Evolutionary conservation across 352 stramenopile genomes (phyloP), one percentile per base, ranked within the genome.

Genomic region (Thalassiosira hispida): DNA sequence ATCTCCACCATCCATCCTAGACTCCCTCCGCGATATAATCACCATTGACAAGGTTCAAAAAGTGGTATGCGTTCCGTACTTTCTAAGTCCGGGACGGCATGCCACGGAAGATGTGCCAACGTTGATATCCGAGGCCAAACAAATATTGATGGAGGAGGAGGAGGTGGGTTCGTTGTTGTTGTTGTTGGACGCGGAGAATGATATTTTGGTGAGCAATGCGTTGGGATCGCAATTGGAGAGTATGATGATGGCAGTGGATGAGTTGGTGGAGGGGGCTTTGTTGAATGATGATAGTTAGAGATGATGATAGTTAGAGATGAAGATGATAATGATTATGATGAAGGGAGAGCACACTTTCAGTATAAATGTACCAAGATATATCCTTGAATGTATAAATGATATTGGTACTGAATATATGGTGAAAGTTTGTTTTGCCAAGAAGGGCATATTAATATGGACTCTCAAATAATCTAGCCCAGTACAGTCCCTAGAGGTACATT

Each of bases 61-160:
- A 73, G 89, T 91, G 40, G 64, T 93, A 44, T 93, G 88, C 53
- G 84, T 92, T 74, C 88, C 88, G 0, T 93, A 87, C 59, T 93
- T 93, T 75, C 55, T 93, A 1, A 86, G 74, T 63, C 76, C 85
- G 1, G 88, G 88, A 18, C 73, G 81, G 14, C 88, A 92, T 67
- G 81, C 86, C 3, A 79, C 57, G 9, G 66, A 86, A 49, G 88
- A 93, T 75, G 87, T 93, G 44, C 88, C 88, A 12, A 33, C 83
- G 14, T 83, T 93, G 44, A 79, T 93, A 16, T 47, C 64, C 5
- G 73, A 85, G 38, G 88, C 86, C 3, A 84, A 83, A 25, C 11
- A 80, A 16, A 44, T 71, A 1, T 67, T 90, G 44, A 49, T 66
- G 0, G 73, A 81, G 25, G 64, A 90, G 33, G 67, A 67, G 23